phyloP scores from a whole-genome alignment of 441 rosid genomes.

The Erodium texanum region DNA sequence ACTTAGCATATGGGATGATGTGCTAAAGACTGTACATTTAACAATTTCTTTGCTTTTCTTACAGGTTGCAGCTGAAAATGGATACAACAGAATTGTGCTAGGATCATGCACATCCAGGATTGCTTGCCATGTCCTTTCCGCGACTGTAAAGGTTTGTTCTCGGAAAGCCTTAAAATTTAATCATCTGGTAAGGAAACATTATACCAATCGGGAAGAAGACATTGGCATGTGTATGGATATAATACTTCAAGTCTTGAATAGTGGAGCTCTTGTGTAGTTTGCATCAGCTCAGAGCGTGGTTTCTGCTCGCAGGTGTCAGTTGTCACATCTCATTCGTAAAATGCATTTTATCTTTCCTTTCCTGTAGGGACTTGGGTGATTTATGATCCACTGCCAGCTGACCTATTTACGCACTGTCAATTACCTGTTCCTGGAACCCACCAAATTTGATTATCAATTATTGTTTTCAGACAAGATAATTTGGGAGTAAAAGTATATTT shows the following conservation, averaged over 20 bases:
- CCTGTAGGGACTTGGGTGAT: background rate
- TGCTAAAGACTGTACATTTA: no score
- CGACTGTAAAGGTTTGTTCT: constrained; percentile 69
- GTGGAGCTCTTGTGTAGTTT: background rate
- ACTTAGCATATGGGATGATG: no score
- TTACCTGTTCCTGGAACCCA: background rate
- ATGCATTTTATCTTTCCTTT: background rate
- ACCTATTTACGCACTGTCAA: background rate
- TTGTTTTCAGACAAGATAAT: no score
- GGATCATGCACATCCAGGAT: constrained; percentile 78
- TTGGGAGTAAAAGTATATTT: no score
- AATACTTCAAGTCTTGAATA: background rate
- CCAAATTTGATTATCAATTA: background rate
- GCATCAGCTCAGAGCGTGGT: background rate
- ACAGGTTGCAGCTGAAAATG: constrained; percentile 69
- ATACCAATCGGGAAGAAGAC: background rate
- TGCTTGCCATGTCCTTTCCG: constrained; percentile 79
- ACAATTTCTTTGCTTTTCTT: constrained; percentile 13
- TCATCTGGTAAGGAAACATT: background rate
- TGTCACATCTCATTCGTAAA: no score
- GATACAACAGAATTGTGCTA: constrained; percentile 59
- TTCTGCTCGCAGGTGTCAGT: background rate
- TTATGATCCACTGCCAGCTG: background rate
- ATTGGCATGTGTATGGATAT: background rate
- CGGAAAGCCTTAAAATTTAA: constrained; percentile 1